These are phyloP conservation scores for Solanum stenotomum DNA, from an alignment of 257 asterid genomes.

Conservation along the genomic window DNA sequence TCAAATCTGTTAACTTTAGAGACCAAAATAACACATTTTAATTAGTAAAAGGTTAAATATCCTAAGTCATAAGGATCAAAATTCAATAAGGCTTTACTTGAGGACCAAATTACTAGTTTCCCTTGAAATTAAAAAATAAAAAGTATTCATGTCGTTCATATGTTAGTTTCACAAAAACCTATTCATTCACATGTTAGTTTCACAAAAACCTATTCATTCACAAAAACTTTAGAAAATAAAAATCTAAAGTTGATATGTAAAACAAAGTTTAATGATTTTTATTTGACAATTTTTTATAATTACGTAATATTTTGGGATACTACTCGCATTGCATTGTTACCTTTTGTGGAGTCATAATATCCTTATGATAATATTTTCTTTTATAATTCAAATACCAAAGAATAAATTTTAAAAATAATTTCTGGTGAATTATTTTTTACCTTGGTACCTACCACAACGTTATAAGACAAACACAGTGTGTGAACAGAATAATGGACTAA, in stretches of 20 bases:
- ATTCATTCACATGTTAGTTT: no score
- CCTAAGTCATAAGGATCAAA: neutral
- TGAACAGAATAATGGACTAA: neutral
- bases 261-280: no score
- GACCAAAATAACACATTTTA: no score
- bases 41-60: no score
- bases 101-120: neutral
- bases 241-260: no score
- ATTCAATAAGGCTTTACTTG: neutral
- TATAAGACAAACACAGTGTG: neutral
- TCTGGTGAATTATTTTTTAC: neutral
- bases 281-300: no score
- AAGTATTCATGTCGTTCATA: neutral
- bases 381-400: neutral
- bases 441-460: neutral
- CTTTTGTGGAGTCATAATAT: neutral
- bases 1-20: neutral
- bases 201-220: neutral
- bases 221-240: no score
- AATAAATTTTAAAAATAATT: no score
- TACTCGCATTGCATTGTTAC: neutral
- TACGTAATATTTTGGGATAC: no score
- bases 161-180: no score
- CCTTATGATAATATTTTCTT: no score
- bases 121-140: neutral